Conservation (phyloP, 306 rosid species). For the Inga laurina region DNA sequence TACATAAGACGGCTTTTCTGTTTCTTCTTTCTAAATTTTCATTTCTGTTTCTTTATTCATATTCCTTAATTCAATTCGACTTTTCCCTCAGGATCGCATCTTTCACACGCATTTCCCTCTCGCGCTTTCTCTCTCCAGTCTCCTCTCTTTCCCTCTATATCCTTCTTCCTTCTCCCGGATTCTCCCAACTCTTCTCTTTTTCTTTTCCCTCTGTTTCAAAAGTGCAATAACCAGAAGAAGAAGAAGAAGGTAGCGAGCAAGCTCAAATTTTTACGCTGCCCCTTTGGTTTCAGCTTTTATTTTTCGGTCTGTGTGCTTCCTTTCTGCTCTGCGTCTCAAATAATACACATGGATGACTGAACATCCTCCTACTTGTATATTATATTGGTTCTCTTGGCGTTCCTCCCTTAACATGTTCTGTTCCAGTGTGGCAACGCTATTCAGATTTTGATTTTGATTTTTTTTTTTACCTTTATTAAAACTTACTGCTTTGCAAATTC, state of each 20-base stretch:
- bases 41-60: not conserved
- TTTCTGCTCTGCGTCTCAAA: not conserved
- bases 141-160: not conserved
- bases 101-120: conserved; percentile 33
- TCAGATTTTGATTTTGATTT: not conserved
- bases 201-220: conserved; percentile 19
- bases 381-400: not conserved
- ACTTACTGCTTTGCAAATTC: not conserved
- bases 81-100: conserved; percentile 44
- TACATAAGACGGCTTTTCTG: conserved; percentile 29
- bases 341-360: not conserved
- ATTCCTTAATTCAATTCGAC: conserved; percentile 25
- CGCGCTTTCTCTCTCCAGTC: not conserved
- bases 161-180: not conserved
- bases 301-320: not conserved
- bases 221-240: conserved; percentile 18
- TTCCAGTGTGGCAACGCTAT: not conserved
- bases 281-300: not conserved
- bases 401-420: not conserved
- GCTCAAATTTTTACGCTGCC: not conserved
- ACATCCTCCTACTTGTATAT: not conserved
- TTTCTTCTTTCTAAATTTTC: not conserved
- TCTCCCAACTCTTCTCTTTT: not conserved
- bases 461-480: no score
- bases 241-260: conserved; percentile 29